A percentile compares a stretch with the other conserved stretches of the same genome.
phyloP scores from a whole-genome alignment of 2,329 filamentous ascomycete species.

The Diplocarpon mali region DNA sequence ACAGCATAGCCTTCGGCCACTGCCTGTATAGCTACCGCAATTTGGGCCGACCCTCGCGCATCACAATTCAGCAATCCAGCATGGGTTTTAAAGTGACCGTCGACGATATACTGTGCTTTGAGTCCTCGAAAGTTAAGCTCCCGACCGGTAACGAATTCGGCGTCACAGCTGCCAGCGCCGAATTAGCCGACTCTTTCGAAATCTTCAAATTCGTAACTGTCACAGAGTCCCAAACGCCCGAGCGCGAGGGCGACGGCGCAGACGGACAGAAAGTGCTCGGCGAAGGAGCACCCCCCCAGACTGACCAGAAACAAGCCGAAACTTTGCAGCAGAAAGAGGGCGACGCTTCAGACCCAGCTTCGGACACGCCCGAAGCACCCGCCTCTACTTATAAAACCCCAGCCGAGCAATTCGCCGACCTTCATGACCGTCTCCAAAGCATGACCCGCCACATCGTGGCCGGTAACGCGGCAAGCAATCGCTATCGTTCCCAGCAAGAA shows the following conservation, averaged over 20 bases:
- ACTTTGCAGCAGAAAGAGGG: constrained; percentile 6
- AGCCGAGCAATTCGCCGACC: constrained; percentile 63
- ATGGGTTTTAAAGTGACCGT: constrained; percentile 65
- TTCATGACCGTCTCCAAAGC: constrained; percentile 72
- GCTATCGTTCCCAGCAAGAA: constrained; percentile 39
- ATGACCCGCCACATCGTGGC: constrained; percentile 57
- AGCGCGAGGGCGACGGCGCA: constrained; percentile 23
- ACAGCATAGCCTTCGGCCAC: constrained; percentile 83
- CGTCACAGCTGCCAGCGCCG: constrained; percentile 76
- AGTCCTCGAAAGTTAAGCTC: constrained; percentile 66
- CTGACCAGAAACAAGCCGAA: constrained; percentile 22
- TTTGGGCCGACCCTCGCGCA: constrained; percentile 67
- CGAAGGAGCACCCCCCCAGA: constrained; percentile 26
- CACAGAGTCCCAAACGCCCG: constrained; percentile 35
- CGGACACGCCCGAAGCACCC: constrained; percentile 29
- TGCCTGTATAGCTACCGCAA: constrained; percentile 90
- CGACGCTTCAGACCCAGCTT: constrained; percentile 16
- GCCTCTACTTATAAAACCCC: constrained; percentile 33
- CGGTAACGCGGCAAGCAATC: constrained; percentile 46
- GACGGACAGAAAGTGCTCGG: neutral
- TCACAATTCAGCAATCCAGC: constrained; percentile 61
- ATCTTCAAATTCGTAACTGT: constrained; percentile 75
- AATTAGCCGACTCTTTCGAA: constrained; percentile 91
- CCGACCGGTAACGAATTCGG: constrained; percentile 78
- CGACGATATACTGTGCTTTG: constrained; percentile 74